phyloP scores from a whole-genome alignment of 2,329 filamentous ascomycete genomes.

The Hymenoscyphus fructigenus region DNA sequence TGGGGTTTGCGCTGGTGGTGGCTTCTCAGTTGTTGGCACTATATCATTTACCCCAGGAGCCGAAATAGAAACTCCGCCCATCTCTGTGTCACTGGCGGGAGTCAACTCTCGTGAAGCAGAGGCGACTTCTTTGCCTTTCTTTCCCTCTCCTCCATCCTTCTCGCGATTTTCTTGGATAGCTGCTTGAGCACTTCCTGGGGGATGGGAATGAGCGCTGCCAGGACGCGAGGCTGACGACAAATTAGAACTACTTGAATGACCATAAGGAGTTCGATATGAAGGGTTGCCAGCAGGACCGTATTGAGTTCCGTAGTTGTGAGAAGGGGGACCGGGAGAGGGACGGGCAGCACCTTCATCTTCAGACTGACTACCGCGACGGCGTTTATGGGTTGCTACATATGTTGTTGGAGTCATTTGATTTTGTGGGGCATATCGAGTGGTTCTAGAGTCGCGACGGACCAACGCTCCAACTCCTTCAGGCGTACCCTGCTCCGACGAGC shows the following conservation, averaged over 20 bases:
- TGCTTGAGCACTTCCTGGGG: neutral
- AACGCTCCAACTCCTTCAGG: neutral
- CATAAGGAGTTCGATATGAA: neutral
- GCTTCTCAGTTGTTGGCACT: neutral
- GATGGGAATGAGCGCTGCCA: neutral
- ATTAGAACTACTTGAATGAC: neutral
- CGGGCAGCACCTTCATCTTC: slow-evolving; percentile 10
- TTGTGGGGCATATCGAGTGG: slow-evolving; percentile 6
- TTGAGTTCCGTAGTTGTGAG: neutral
- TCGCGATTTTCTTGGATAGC: neutral
- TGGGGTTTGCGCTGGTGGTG: neutral
- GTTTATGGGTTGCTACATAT: slow-evolving; percentile 2
- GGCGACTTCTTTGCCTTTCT: neutral
- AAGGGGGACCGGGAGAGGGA: slow-evolving; percentile 1
- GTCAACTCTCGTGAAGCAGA: neutral
- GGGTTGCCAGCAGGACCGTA: neutral
- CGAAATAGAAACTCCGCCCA: neutral
- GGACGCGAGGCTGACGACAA: neutral
- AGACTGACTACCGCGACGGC: slow-evolving; percentile 9
- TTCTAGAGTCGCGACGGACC: neutral
- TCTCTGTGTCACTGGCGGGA: neutral
- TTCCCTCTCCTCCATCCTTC: neutral
- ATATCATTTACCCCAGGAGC: neutral
- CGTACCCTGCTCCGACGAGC: neutral
- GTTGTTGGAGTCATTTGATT: slow-evolving; percentile 10